Evolutionary conservation across 371 early-diverging fungal species (phyloP).

Genomic region (Haplosporangium sp.): DNA sequence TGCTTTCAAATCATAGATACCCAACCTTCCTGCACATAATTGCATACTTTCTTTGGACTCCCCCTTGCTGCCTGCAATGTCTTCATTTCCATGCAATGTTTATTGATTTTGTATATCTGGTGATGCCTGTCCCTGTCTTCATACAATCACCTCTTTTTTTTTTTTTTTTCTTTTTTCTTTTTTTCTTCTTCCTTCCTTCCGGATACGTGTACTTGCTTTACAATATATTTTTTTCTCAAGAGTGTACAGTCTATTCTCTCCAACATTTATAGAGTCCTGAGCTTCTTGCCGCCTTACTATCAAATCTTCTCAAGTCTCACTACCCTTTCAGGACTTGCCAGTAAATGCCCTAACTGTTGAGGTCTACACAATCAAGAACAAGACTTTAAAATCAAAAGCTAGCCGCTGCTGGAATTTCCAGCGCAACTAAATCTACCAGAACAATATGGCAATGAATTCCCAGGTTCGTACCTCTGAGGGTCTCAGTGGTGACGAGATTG

Average conservation of each 20-base stretch:
- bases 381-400: neutral
- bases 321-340: neutral
- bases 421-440: neutral
- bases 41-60: neutral
- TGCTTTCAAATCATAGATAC: neutral
- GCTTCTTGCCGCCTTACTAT: too few relatives aligned
- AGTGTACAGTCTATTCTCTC: too few relatives aligned
- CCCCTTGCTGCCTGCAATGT: too few relatives aligned
- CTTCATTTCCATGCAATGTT: too few relatives aligned
- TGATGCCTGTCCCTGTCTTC: too few relatives aligned
- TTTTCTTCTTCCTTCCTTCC: too few relatives aligned
- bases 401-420: conserved; percentile 1
- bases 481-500: conserved; percentile 29
- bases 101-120: too few relatives aligned
- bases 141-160: too few relatives aligned
- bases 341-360: conserved; percentile 6
- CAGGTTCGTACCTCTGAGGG: conserved; percentile 36
- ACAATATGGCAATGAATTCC: conserved; percentile 41
- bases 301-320: neutral
- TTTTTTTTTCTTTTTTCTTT: too few relatives aligned
- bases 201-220: too few relatives aligned
- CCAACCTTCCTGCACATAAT: neutral
- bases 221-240: too few relatives aligned
- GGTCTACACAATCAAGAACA: conserved; percentile 7
- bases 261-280: too few relatives aligned